Base-by-base conservation (phyloP, 1,284 basidiomycete species). In the Papiliotrema flavescens region DNA sequence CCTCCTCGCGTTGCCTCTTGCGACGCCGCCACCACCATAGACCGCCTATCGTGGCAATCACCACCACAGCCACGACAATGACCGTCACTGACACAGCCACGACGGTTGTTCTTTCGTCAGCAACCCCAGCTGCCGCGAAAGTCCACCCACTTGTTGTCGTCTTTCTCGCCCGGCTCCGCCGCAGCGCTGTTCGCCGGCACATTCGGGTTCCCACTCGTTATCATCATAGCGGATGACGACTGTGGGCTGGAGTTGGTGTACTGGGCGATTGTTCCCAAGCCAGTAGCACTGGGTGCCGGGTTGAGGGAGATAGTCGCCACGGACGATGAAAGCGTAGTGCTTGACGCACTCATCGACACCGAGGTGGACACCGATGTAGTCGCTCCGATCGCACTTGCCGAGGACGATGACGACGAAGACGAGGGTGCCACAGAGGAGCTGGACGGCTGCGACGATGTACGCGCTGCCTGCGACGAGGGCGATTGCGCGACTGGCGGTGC, bases 41-140 rank as follows among this genome's bases (percentile, higher is more conserved):
- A 2, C 56, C 62, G 17, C 20, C 40, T 9, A 69, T 56, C 2
- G 59, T 59, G 7, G 54, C 44, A 15, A 67, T 62, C 20, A 67
- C 57, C 6, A 63, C 42, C 7, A 52, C 50, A 13, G 65, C 65
- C 7, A 69, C 45, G n/a, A 60, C 66, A 36, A 69, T 66, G 15
- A 69, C 58, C 0, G 66, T 61, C 8, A 61, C 57, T 13, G 64
- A 65, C 2, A 69, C 61, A 4, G 65, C 67, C 2, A 69, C 49
- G 3, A 54, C 54, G 4, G 62, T 67, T 2, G 57, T 65, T 40
- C 63, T 69, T 49, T 24, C 39, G 37, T 49, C 48, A 49, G 39
- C 14, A 22, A 5, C 35, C 4, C 41, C 17, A 4, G 23, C n/a
- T 14, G 7, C 17, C 6, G 28, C 20, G 24, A 20, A n/a, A 19